A percentile compares a stretch with the other conserved stretches of the same genome.
These are phyloP conservation scores for Clathrus columnatus DNA, from an alignment of 768 basidiomycete genomes.

Conservation along the genomic window DNA sequence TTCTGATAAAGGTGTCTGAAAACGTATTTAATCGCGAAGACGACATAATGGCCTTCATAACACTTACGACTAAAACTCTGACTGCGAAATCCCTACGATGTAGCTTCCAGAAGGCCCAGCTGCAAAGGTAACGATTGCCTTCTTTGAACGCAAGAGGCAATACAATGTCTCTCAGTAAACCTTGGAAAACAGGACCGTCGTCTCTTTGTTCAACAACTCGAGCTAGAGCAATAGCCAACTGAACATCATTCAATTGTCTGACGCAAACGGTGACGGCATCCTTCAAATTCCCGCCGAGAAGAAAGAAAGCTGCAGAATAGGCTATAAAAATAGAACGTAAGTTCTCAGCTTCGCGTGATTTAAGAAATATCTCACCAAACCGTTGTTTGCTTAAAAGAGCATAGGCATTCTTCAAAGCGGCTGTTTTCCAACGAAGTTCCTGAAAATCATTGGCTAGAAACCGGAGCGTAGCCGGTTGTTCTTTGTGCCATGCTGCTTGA, in stretches of 20 bases:
- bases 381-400: conserved; percentile 84
- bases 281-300: conserved; percentile 78
- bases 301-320: conserved; percentile 97
- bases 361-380: conserved; percentile 56
- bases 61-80: conserved; percentile 77
- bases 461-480: conserved; percentile 82
- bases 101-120: conserved; percentile 97
- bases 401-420: conserved; percentile 94
- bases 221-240: conserved; percentile 81
- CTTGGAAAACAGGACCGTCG: conserved; percentile 66
- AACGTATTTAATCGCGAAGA: background rate
- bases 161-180: conserved; percentile 64
- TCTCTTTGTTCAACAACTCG: conserved; percentile 77
- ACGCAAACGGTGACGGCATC: conserved; percentile 90
- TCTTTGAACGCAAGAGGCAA: conserved; percentile 77
- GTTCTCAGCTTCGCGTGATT: background rate
- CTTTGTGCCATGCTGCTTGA: conserved; percentile 89
- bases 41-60: background rate
- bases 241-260: conserved; percentile 81
- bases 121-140: conserved; percentile 89
- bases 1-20: conserved; percentile 68
- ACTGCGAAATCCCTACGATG: conserved; percentile 81
- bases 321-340: conserved; percentile 37
- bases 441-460: conserved; percentile 89
- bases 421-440: conserved; percentile 77